Percentiles rank a stretch among this genome's conserved stretches.
phyloP scores from a whole-genome alignment of 2,329 filamentous ascomycete genomes.

The Cercospora citrullina region DNA sequence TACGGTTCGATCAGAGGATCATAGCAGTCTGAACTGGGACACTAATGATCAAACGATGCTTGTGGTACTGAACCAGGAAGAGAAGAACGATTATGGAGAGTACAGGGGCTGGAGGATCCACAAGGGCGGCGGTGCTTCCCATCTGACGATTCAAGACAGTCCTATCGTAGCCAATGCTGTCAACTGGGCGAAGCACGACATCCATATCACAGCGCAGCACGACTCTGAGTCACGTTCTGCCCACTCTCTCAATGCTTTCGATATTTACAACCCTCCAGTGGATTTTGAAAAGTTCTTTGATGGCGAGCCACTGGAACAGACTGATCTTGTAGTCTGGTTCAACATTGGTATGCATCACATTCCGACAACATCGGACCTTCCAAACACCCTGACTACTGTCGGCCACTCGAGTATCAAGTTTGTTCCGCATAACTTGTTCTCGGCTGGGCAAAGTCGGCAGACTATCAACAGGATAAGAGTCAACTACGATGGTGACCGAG shows the following conservation, averaged over 20 bases:
- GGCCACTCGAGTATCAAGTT: conserved; percentile 49
- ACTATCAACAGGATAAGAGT: conserved; percentile 47
- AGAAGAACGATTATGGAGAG: conserved; percentile 54
- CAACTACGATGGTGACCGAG: conserved; percentile 39
- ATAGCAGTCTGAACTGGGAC: conserved; percentile 50
- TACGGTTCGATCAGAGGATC: conserved; percentile 41
- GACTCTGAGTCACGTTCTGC: conserved; percentile 47
- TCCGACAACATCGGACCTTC: conserved; percentile 56
- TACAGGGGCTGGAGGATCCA: conserved; percentile 54
- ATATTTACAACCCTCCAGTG: conserved; percentile 45
- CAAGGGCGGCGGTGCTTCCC: conserved; percentile 34
- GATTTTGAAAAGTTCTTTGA: conserved; percentile 50
- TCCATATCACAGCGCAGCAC: conserved; percentile 48
- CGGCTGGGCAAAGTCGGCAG: conserved; percentile 42
- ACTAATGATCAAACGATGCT: conserved; percentile 51
- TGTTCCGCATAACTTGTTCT: conserved; percentile 50
- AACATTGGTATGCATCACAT: conserved; percentile 66
- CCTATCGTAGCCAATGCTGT: conserved; percentile 34
- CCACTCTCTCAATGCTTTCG: conserved; percentile 41
- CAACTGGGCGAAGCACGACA: conserved; percentile 42
- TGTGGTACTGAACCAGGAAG: conserved; percentile 54
- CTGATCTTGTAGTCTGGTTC: conserved; percentile 98
- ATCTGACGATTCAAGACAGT: conserved; percentile 35
- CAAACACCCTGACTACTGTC: conserved; percentile 55
- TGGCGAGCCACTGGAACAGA: conserved; percentile 64